Evolutionary conservation across 306 rosid genomes (phyloP).

Genomic region (Cyclanthera cordifolia): DNA sequence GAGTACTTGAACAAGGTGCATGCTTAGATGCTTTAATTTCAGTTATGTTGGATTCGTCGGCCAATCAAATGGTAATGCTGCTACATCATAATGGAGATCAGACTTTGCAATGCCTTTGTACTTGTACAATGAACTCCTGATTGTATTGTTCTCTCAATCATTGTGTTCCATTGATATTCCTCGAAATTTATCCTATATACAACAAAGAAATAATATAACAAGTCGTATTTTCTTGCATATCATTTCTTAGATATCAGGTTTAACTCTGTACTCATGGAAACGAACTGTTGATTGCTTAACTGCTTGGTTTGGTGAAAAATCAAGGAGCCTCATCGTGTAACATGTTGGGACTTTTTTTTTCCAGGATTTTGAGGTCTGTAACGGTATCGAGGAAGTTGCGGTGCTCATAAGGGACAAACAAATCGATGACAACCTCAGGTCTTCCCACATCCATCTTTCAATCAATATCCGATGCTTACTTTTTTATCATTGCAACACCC

Average conservation of each 20-base stretch:
- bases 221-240: not conserved
- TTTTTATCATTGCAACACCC: not conserved
- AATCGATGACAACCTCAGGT: conserved; percentile 90
- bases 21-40: conserved; percentile 83
- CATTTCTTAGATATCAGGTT: not conserved
- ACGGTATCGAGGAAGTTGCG: conserved; percentile 80
- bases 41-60: conserved; percentile 77
- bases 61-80: conserved; percentile 68
- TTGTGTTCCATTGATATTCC: not conserved
- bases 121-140: not conserved
- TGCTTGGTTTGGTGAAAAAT: not conserved
- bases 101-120: not conserved
- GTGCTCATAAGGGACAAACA: conserved; percentile 74
- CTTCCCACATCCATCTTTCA: not conserved
- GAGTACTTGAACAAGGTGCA: conserved; percentile 75
- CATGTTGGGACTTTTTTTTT: not conserved
- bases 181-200: not conserved
- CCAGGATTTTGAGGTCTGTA: conserved; percentile 72
- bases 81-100: not conserved
- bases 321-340: not conserved
- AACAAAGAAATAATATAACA: not conserved
- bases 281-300: not conserved
- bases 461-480: not conserved
- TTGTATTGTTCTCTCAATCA: not conserved
- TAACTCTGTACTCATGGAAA: not conserved